These are phyloP conservation scores for Cucumis sativus DNA, from an alignment of 306 rosid species.

Conservation along the genomic window Cucumber_9930_V3 NC_026656.2:10528501-10529000, in stretches of 20 bases:
- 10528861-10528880: background rate
- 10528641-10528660: no score
- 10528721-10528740: background rate
- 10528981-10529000: background rate
- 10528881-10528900: background rate
- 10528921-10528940: background rate
- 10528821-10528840: background rate
- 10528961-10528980: background rate
- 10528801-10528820: background rate
- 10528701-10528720: no score
- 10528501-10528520: no score
- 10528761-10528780: background rate
- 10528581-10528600: no score
- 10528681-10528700: no score
- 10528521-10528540: no score
- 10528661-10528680: no score
- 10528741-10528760: background rate
- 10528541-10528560: no score
- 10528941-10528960: background rate
- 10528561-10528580: no score
- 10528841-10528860: background rate
- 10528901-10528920: background rate
- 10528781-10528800: background rate
- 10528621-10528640: no score
- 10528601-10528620: no score